A percentile compares a stretch with the other conserved stretches of the same genome.
Conservation (phyloP, 1,284 basidiomycete species). For the Cutaneotrichosporon mucoides region DNA sequence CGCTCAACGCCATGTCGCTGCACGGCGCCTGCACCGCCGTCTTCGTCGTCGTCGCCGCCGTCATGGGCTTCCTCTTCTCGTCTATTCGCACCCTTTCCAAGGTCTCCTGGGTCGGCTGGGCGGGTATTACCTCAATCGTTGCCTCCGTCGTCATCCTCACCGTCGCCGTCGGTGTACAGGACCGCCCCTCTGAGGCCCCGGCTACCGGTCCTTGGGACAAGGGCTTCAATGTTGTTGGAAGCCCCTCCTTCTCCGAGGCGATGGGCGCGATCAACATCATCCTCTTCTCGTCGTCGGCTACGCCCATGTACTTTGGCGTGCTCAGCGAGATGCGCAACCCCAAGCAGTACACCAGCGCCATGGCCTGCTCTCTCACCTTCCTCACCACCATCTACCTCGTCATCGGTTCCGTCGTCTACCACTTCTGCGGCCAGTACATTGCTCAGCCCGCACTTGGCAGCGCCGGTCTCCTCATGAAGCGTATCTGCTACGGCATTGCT, state of each 20-base stretch:
- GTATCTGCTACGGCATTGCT: slow-evolving; percentile 46
- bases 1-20: slow-evolving; percentile 33
- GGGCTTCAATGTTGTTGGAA: slow-evolving; percentile 27
- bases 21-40: slow-evolving; percentile 41
- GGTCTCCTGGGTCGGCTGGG: slow-evolving; percentile 41
- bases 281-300: slow-evolving; percentile 17
- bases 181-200: slow-evolving; percentile 43
- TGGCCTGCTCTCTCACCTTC: slow-evolving; percentile 19
- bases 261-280: slow-evolving; percentile 20
- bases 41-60: slow-evolving; percentile 30
- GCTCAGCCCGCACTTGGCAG: slow-evolving; percentile 35
- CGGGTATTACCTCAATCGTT: slow-evolving; percentile 32
- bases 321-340: slow-evolving; percentile 31
- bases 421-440: slow-evolving; percentile 28
- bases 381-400: slow-evolving; percentile 22
- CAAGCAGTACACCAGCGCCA: slow-evolving; percentile 23
- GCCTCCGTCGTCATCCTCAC: slow-evolving; percentile 35
- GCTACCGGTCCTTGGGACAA: slow-evolving; percentile 31
- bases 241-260: slow-evolving; percentile 29
- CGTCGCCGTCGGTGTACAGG: slow-evolving; percentile 39
- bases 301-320: slow-evolving; percentile 19
- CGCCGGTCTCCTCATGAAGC: slow-evolving; percentile 27
- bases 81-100: slow-evolving; percentile 34
- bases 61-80: slow-evolving; percentile 30
- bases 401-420: slow-evolving; percentile 32